Base-by-base conservation (phyloP, 768 basidiomycete genomes). In the Terana coerulea region DNA sequence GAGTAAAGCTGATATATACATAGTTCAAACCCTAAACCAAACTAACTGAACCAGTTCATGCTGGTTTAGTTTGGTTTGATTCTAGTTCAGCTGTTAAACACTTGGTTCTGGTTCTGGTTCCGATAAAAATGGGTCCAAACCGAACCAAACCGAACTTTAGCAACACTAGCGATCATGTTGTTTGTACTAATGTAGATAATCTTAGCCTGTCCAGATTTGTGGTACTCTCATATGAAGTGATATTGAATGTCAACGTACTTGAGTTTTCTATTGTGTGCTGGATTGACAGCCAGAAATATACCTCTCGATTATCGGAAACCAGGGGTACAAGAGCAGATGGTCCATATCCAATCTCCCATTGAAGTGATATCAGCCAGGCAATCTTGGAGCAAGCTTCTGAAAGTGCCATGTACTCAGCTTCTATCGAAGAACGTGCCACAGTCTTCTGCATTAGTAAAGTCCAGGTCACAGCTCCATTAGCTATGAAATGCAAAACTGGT, bases 221-320 rank as follows among this genome's bases (percentile, higher is more conserved):
- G 35, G 28, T 14, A 26, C n/a, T 71, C 58, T 1, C 66, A 57
- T 11, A 68, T 57, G 35, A 55, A 67, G 51, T 72, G 67, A 42
- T 67, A 63, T 3, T 56, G 56, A 22, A 72, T 59, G 30, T 64
- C 60, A 45, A 73, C 69, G 58, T 73, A 71, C 47, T 69, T 69
- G 10, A 64, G 46, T n/a, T 62, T 29, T 8, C 52, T 24, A 35
- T 70, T 67, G 36, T 53, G 49, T 6, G 47, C 54, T 6, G 64
- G 59, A 28, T 65, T 55, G n/a, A 43, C 35, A 0, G 61, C 14
- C 10, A 65, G 25, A 26, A 53, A 51, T 10, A 63, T 55, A 5
- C 68, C 55, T 15, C 58, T 59, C 37, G 59, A 39, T 70, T 70
- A 30, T 54, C 49, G n/a, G n/a, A n/a, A n/a, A n/a, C n/a, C n/a